Evolutionary conservation across 2,329 filamentous ascomycete species (phyloP).

Genomic region (Blumeria graminis): DNA sequence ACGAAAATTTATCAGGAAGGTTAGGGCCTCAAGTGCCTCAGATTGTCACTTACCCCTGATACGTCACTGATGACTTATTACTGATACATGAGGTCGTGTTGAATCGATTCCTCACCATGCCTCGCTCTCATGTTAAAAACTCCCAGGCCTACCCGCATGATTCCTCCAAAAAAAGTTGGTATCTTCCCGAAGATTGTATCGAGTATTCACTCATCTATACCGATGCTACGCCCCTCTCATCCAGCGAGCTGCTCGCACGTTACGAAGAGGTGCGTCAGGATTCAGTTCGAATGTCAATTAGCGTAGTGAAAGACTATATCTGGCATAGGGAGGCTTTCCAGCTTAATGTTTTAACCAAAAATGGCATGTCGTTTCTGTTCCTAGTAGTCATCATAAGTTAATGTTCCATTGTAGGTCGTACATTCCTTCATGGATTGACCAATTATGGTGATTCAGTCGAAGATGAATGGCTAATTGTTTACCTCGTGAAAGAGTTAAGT

Average conservation of each 20-base stretch:
- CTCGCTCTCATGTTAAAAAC: too few species aligned
- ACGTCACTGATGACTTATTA: too few species aligned
- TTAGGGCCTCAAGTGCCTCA: too few species aligned
- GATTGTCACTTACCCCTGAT: too few species aligned
- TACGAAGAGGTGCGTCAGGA: conserved; percentile 52
- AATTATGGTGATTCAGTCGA: conserved; percentile 88
- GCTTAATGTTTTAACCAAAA: conserved; percentile 29
- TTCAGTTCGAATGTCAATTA: conserved; percentile 34
- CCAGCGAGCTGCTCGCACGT: conserved; percentile 30
- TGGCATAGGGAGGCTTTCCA: conserved; percentile 76
- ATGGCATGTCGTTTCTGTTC: conserved; percentile 22
- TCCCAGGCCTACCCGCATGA: too few species aligned
- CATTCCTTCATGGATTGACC: conserved; percentile 51
- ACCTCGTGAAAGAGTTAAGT: conserved; percentile 61
- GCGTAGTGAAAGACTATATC: conserved; percentile 61
- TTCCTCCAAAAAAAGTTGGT: conserved; percentile 12
- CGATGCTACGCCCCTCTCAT: conserved; percentile 28
- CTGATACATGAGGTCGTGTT: too few species aligned
- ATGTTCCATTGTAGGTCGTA: conserved; percentile 18
- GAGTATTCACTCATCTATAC: conserved; percentile 64
- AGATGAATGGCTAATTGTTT: conserved; percentile 94
- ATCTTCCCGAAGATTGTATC: conserved; percentile 59
- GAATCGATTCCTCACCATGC: too few species aligned
- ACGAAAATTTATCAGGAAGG: too few species aligned
- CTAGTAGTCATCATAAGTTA: not conserved